These are phyloP conservation scores for Cytospora schulzeri DNA, from an alignment of 2,329 filamentous ascomycete species.

Conservation along the genomic window DNA sequence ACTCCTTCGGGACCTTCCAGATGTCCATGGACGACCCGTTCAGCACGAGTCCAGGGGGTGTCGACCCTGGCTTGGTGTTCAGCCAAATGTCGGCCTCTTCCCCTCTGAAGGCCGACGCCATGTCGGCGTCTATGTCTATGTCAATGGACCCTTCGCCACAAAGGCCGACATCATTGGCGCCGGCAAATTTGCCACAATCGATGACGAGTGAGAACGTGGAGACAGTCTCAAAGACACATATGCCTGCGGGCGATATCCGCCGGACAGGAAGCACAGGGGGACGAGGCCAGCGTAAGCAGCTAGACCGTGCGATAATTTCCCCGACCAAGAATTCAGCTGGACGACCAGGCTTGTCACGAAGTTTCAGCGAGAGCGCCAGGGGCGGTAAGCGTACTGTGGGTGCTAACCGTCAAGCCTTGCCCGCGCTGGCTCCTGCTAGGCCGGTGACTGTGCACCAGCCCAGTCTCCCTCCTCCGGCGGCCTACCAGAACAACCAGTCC, in stretches of 20 bases:
- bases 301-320: slow-evolving; percentile 48
- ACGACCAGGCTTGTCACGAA: slow-evolving; percentile 55
- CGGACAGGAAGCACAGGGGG: slow-evolving; percentile 51
- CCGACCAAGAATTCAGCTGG: slow-evolving; percentile 50
- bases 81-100: slow-evolving; percentile 52
- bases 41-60: slow-evolving; percentile 49
- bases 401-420: slow-evolving; percentile 43
- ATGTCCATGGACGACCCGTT: slow-evolving; percentile 54
- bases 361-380: slow-evolving; percentile 51
- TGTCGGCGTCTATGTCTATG: slow-evolving; percentile 18
- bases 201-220: slow-evolving; percentile 30
- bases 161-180: slow-evolving; percentile 28
- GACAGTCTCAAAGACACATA: slow-evolving; percentile 35
- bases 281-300: slow-evolving; percentile 43
- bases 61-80: slow-evolving; percentile 62
- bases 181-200: slow-evolving; percentile 8
- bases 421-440: slow-evolving; percentile 51
- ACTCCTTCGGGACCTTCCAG: slow-evolving; percentile 47
- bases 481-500: slow-evolving; percentile 36
- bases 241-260: slow-evolving; percentile 42
- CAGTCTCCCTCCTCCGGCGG: slow-evolving; percentile 6
- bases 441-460: slow-evolving; percentile 36
- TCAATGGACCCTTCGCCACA: slow-evolving; percentile 19
- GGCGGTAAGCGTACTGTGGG: slow-evolving; percentile 46
- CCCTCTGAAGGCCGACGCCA: slow-evolving; percentile 41